These are phyloP conservation scores for Chlorella sorokiniana DNA, from an alignment of 139 green algal genomes.

Conservation along the genomic window DNA sequence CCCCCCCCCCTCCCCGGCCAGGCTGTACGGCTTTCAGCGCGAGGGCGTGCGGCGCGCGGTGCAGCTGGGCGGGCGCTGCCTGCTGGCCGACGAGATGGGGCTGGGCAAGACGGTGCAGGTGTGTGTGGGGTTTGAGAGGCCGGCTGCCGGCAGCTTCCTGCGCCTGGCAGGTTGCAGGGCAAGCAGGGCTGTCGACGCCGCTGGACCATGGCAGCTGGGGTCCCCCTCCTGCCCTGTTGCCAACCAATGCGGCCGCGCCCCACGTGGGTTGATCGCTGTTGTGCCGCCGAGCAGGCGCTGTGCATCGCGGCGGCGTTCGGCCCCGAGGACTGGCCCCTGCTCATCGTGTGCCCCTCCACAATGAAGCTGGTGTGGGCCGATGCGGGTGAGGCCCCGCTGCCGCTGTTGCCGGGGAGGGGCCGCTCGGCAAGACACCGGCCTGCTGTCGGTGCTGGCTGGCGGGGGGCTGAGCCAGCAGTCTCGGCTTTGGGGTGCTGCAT, in stretches of 20 bases:
- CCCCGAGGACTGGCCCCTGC: constrained; percentile 73
- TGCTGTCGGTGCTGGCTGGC: not conserved
- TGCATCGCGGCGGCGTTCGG: constrained; percentile 65
- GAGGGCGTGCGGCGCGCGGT: constrained; percentile 23
- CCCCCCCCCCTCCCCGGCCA: not conserved
- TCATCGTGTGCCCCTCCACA: constrained; percentile 80
- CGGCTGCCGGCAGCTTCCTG: not conserved
- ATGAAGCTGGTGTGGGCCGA: constrained; percentile 53
- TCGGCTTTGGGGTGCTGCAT: no score
- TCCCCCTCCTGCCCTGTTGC: no score
- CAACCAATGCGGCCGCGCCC: no score
- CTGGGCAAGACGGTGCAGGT: constrained; percentile 79
- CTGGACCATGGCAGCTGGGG: not conserved
- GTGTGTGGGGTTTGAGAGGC: not conserved
- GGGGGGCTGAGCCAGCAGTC: no score
- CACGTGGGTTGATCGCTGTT: no score
- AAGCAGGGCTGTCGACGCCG: not conserved
- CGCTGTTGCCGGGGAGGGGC: not conserved
- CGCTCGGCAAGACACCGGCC: no score
- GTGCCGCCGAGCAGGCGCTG: constrained; percentile 61
- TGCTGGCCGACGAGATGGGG: constrained; percentile 58
- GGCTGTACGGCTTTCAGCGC: constrained; percentile 23
- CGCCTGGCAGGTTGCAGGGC: not conserved
- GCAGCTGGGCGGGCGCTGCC: constrained; percentile 16
- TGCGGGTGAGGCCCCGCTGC: not conserved